Conservation (phyloP, 192 early-diverging fungal species). For the Coemansia sp. region DNA sequence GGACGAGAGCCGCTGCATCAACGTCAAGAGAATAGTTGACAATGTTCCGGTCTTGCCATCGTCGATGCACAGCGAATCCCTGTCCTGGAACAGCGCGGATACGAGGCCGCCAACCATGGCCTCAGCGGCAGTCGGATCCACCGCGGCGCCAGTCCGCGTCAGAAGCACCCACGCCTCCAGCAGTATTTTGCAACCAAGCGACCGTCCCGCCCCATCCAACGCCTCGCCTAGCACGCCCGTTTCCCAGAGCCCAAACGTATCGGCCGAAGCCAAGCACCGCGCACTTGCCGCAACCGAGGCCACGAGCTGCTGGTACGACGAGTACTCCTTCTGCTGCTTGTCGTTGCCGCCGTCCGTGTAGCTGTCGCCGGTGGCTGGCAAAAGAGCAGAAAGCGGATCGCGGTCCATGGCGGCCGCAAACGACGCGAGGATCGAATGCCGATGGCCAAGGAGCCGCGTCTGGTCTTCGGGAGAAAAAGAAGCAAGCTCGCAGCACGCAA, state of each 20-base stretch:
- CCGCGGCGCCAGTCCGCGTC: background rate
- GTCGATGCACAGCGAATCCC: background rate
- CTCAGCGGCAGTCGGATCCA: background rate
- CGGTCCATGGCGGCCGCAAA: constrained; percentile 27
- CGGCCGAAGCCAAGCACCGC: constrained; percentile 10
- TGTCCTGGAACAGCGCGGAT: background rate
- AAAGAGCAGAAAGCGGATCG: constrained; percentile 23
- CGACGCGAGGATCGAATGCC: constrained; percentile 16
- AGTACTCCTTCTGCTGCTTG: background rate
- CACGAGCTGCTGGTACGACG: constrained; percentile 23
- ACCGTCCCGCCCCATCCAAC: constrained; percentile 5
- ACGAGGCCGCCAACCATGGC: background rate
- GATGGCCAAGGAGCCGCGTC: constrained; percentile 10
- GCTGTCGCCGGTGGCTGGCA: background rate
- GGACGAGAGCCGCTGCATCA: background rate
- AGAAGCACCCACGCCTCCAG: constrained; percentile 32
- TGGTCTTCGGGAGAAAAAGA: constrained; percentile 31
- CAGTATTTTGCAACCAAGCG: constrained; percentile 18
- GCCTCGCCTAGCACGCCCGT: constrained; percentile 9
- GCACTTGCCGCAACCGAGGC: constrained; percentile 19
- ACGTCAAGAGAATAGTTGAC: background rate
- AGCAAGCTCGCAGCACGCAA: constrained; percentile 16
- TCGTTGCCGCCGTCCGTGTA: constrained; percentile 6
- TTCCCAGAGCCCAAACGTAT: constrained; percentile 26
- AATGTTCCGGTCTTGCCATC: background rate